These are phyloP conservation scores for Candida corydali DNA, from an alignment of 805 yeast genomes.

Conservation along the genomic window DNA sequence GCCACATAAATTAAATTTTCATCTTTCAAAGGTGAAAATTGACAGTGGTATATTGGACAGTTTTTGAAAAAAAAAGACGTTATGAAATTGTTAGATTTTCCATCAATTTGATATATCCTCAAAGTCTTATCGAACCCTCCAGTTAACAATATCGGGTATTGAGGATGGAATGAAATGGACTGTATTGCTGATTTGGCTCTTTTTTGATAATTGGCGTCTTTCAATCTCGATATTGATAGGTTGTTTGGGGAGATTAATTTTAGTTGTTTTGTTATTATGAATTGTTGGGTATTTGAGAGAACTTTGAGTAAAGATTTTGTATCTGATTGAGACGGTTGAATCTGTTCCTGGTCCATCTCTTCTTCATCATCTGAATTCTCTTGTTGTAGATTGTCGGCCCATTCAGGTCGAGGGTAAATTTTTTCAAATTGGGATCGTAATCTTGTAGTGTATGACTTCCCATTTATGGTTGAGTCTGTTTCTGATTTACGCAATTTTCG, in stretches of 20 bases:
- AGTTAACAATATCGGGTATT: constrained; percentile 76
- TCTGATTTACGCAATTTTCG: constrained; percentile 67
- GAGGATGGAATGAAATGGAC: constrained; percentile 77
- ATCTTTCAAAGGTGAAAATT: constrained; percentile 42
- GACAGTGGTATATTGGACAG: constrained; percentile 76
- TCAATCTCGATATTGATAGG: constrained; percentile 74
- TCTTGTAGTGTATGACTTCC: constrained; percentile 58
- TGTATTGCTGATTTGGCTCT: constrained; percentile 80
- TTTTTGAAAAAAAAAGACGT: constrained; percentile 76
- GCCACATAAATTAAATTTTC: constrained; percentile 67
- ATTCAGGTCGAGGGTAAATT: constrained; percentile 79
- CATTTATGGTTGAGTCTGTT: constrained; percentile 50
- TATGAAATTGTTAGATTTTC: constrained; percentile 74
- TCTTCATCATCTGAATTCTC: constrained; percentile 14
- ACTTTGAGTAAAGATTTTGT: constrained; percentile 28
- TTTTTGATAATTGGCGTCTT: constrained; percentile 76
- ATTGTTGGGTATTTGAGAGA: constrained; percentile 30
- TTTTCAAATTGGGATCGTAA: constrained; percentile 67
- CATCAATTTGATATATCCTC: constrained; percentile 86
- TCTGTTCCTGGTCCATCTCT: constrained; percentile 21
- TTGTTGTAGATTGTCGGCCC: constrained; percentile 51
- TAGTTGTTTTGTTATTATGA: constrained; percentile 39
- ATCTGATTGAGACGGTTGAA: constrained; percentile 11
- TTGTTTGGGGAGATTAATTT: constrained; percentile 64
- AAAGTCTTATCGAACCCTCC: constrained; percentile 92